Conservation (phyloP, 2,329 filamentous ascomycete genomes). For the Xylaria sp. region DNA sequence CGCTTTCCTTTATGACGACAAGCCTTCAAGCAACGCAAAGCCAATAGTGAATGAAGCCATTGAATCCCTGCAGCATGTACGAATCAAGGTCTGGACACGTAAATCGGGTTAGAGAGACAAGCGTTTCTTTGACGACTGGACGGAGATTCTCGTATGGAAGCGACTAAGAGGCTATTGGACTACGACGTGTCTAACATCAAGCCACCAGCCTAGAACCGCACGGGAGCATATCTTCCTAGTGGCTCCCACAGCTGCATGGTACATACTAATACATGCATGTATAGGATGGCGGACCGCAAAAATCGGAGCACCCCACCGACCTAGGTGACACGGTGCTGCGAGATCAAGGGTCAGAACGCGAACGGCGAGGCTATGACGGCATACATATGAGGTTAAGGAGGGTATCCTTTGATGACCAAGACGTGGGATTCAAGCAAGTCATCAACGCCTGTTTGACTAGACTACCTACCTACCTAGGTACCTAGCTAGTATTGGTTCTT, state of each 20-base stretch:
- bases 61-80: background rate
- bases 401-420: background rate
- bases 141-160: background rate
- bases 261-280: background rate
- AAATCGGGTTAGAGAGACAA: background rate
- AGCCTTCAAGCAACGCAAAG: background rate
- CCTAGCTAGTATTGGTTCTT: background rate
- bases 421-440: too few relatives aligned
- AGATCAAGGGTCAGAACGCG: background rate
- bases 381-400: slow-evolving; percentile 9
- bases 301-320: background rate
- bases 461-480: too few relatives aligned
- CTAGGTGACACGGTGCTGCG: slow-evolving; percentile 1
- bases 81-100: background rate
- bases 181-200: background rate
- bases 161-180: background rate
- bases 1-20: slow-evolving; percentile 5
- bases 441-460: too few relatives aligned
- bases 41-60: background rate
- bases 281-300: background rate
- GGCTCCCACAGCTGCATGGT: too few relatives aligned
- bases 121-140: background rate
- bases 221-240: too few relatives aligned
- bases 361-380: slow-evolving; percentile 20
- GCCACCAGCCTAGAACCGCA: background rate